Evolutionary conservation across 2,329 filamentous ascomycete species (phyloP), one percentile per base, ranked within the genome.

Genomic region (Curvularia hawaiiensis): DNA sequence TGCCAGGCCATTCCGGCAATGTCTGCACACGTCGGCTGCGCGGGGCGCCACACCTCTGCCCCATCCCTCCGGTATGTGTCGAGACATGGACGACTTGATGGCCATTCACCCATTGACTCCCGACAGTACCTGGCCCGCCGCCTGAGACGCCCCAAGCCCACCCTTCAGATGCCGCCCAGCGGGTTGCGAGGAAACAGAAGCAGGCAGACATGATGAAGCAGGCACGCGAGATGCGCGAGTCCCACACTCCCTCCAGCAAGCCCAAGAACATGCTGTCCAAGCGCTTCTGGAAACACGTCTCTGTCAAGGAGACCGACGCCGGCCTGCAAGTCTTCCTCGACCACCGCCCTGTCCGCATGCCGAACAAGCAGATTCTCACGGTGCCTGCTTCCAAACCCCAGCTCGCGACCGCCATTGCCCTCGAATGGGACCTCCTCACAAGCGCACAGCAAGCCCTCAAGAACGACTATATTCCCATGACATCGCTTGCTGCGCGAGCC

Each of bases 351-450:
- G 85, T 99, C 59, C 88, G 93, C 60, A 92, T 90, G 50, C 90
- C 81, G 8, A 88, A 88, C 52, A 92, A 93, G 72, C 73, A 84
- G 40, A 81, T 91, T 62, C 81, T 99, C 67, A 85, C 83, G 1
- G 70, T 98, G 28, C 93, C 95, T 0, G 69, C 79, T 1, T 84
- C 83, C 55, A 98, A 97, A 79, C 88, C 87, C 31, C 85, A 92
- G 69, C 88, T 98, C 39, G 94, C 94, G 24, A 84, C 88, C 44
- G 91, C 91, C 55, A 88, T 99, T 61, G 95, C 94, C 3, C 79
- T 96, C 44, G 95, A 99, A 80, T 99, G 95, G 95, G 93, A 97
- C 74, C 82, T 89, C 48, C 84, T 99, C 59, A 84, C 88, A 24
- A 90, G 90, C 14, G 87, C 90, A 3, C 89, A 93, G 72, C 91